A percentile compares a stretch with the other conserved stretches of the same genome.
phyloP scores from a whole-genome alignment of 2,329 filamentous ascomycete genomes.

The Coniochaeta hoffmannii region DNA sequence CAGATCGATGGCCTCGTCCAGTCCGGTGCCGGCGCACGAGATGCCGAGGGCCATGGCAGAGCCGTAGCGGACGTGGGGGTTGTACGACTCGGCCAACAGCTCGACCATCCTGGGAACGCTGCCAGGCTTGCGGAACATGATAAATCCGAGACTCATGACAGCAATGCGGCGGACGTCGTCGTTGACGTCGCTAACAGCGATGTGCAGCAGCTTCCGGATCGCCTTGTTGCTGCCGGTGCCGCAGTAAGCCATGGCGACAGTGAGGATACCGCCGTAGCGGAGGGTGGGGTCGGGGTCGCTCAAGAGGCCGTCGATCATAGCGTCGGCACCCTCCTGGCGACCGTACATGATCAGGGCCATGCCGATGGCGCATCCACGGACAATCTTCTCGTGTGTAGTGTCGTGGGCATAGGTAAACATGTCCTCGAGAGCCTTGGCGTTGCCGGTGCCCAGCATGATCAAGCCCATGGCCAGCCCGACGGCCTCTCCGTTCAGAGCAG shows the following conservation, averaged over 20 bases:
- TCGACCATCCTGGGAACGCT: constrained; percentile 99
- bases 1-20: constrained; percentile 93
- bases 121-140: constrained; percentile 94
- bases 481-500: constrained; percentile 92
- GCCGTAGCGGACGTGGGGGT: constrained; percentile 95
- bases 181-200: constrained; percentile 95
- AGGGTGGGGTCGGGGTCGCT: constrained; percentile 91
- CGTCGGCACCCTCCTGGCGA: constrained; percentile 88
- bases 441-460: constrained; percentile 97
- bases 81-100: constrained; percentile 95
- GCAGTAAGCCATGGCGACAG: constrained; percentile 95
- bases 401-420: constrained; percentile 98
- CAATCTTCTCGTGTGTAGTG: constrained; percentile 98
- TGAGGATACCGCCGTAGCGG: constrained; percentile 96
- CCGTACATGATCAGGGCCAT: constrained; percentile 99
- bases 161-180: constrained; percentile 94
- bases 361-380: constrained; percentile 87
- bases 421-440: constrained; percentile 84
- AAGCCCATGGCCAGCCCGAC: constrained; percentile 94
- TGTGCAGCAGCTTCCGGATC: constrained; percentile 88
- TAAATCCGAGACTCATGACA: constrained; percentile 96
- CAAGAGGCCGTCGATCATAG: constrained; percentile 86
- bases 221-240: constrained; percentile 98
- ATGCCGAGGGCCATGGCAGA: constrained; percentile 98
- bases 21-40: constrained; percentile 89